A percentile compares a stretch with the other conserved stretches of the same genome.
Conservation (phyloP, 441 rosid species). For the Euphorbia schlechtendalii region DNA sequence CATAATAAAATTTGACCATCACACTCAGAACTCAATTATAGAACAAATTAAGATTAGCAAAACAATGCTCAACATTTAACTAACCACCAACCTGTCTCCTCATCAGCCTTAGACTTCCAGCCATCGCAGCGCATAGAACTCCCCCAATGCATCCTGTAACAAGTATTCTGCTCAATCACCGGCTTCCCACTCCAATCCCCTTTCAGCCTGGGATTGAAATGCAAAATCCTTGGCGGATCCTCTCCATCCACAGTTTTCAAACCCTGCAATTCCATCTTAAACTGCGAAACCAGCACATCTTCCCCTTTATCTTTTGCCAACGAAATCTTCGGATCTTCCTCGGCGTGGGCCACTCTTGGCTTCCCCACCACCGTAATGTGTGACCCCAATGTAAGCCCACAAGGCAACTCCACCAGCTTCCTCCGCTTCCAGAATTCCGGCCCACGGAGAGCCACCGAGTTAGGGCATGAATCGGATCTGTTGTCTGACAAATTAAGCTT, state of each 20-base stretch:
- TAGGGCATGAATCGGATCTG: slow-evolving; percentile 45
- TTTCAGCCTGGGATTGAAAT: slow-evolving; percentile 81
- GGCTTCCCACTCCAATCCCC: slow-evolving; percentile 97
- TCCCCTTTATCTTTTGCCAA: slow-evolving; percentile 42
- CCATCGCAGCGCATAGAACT: slow-evolving; percentile 74
- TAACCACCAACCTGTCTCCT: slow-evolving; percentile 53
- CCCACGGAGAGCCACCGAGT: slow-evolving; percentile 53
- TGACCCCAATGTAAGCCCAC: no score
- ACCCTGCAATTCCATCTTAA: slow-evolving; percentile 89
- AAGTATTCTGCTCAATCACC: slow-evolving; percentile 93
- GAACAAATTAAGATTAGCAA: no score
- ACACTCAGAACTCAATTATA: no score
- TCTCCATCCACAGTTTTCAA: slow-evolving; percentile 80
- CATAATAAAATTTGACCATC: no score
- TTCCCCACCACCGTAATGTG: slow-evolving; percentile 78
- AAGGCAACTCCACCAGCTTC: slow-evolving; percentile 62
- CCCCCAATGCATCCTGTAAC: slow-evolving; percentile 98
- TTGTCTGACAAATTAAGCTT: slow-evolving; percentile 24
- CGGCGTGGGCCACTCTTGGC: slow-evolving; percentile 65
- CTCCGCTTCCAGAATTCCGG: slow-evolving; percentile 43
- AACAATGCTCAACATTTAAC: background rate
- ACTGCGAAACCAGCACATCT: slow-evolving; percentile 63
- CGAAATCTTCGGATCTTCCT: slow-evolving; percentile 56
- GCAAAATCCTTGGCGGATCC: slow-evolving; percentile 88
- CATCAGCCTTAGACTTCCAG: slow-evolving; percentile 63